Evolutionary conservation across 2,329 filamentous ascomycete genomes (phyloP).

Genomic region (Coleophoma crateriformis): DNA sequence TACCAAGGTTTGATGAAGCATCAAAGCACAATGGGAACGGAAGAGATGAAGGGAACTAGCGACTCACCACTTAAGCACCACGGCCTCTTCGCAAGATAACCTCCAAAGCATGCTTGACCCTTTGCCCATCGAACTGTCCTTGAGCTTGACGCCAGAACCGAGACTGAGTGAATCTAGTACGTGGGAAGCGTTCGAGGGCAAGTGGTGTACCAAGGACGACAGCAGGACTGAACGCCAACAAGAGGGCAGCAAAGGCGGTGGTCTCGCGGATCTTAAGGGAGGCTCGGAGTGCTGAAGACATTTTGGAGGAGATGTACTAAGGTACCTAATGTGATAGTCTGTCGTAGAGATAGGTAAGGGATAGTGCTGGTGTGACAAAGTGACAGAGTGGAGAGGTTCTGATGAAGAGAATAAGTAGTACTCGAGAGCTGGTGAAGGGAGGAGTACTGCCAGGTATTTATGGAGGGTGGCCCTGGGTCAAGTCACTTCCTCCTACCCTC

Average conservation of each 20-base stretch:
- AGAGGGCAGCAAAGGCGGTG: neutral
- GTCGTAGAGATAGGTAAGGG: neutral
- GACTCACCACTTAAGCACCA: neutral
- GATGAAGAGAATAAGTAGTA: neutral
- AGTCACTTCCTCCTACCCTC: no score
- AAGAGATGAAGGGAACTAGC: no score
- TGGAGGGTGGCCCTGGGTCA: neutral
- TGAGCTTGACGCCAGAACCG: neutral
- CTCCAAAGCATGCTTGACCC: neutral
- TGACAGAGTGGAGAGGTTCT: neutral
- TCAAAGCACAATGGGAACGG: no score
- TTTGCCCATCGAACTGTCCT: neutral
- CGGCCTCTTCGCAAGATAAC: neutral
- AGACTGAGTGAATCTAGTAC: neutral
- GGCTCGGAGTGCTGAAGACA: neutral
- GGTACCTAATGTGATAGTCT: neutral
- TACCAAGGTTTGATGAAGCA: neutral
- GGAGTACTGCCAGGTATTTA: constrained; percentile 6
- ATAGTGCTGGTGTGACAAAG: neutral
- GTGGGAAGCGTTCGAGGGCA: neutral
- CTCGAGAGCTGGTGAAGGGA: neutral
- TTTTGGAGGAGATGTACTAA: neutral
- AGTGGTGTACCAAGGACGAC: neutral
- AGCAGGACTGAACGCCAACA: neutral
- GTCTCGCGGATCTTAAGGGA: neutral